Base-by-base conservation (phyloP, 2,329 filamentous ascomycete genomes). In the Colletotrichum chlorophyti region DNA sequence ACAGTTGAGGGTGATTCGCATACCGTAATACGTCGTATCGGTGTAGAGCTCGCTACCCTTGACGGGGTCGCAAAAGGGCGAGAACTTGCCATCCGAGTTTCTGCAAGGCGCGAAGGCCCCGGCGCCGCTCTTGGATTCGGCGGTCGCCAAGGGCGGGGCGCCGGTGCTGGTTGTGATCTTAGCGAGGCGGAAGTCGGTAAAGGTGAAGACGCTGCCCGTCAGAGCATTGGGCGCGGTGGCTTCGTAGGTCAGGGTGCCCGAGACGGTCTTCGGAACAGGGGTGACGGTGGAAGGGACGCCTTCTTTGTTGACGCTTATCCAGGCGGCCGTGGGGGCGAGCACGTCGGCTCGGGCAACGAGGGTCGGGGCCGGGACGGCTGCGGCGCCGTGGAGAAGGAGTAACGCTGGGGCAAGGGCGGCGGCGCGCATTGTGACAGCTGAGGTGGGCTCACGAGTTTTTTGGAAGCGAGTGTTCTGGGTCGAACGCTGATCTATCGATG, bases 31-130 rank as follows among this genome's bases (percentile, higher is more conserved):
- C 0, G 76, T 82, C 11, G 65, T 71, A 26, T 73, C 79, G 2
- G 74, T 72, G 57, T 76, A 74, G 21, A 85, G 69, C 8, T 74
- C 74, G 50, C 74, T 75, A 53, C 76, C 76, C 14, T 70, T 64
- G 8, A 70, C 67, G 0, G 83, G 83, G 12, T 73, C 69, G 67
- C 83, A 86, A 64, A 84, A 83, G 1, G 83, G 83, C 53, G 76
- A 79, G 55, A 74, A 66, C 14, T 69, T 66, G 27, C 78, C 80
- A 43, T 83, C 73, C 38, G 66, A 67, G 66, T 83, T 84, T 67
- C 71, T 66, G 69, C 83, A 85, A 21, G 76, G 68, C 12, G 76
- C 68, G 63, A 84, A 85, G n/a, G 77, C 74, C 42, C 82, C 82
- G 47, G 73, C 69, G 47, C 74, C 76, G 46, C 74, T 69, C 54